phyloP scores from a whole-genome alignment of 768 basidiomycete species.

The Hydnomerulius pinastri region DNA sequence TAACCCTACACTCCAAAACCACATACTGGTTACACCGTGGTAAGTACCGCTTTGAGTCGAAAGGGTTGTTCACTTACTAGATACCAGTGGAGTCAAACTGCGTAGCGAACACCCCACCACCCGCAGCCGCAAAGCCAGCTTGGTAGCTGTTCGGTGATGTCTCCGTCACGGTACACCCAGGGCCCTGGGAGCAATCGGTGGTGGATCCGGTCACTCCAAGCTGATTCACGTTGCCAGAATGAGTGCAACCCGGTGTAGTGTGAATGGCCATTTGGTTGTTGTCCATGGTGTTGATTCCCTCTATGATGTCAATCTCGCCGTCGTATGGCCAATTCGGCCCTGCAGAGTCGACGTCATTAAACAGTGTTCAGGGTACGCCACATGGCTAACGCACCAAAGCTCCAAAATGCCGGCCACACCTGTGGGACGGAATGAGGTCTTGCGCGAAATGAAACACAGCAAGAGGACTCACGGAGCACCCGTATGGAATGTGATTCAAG shows the following conservation, averaged over 20 bases:
- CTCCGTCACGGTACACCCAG: conserved; percentile 34
- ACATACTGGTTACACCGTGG: conserved; percentile 35
- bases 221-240: conserved; percentile 30
- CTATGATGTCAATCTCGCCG: conserved; percentile 63
- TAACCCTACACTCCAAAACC: conserved; percentile 49
- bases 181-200: conserved; percentile 22
- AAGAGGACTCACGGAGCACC: conserved; percentile 49
- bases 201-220: conserved; percentile 29
- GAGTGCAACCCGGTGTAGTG: conserved; percentile 42
- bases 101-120: conserved; percentile 70
- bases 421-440: conserved; percentile 2
- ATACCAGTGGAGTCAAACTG: conserved; percentile 65
- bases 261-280: conserved; percentile 63
- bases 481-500: conserved; percentile 51
- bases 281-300: conserved; percentile 54
- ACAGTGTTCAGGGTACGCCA: neutral
- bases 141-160: conserved; percentile 31
- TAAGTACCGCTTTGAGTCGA: conserved; percentile 1
- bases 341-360: conserved; percentile 5
- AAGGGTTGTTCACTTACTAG: conserved; percentile 34
- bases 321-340: conserved; percentile 42
- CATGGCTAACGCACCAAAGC: conserved; percentile 20
- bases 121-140: conserved; percentile 27
- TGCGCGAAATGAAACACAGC: conserved; percentile 2
- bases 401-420: conserved; percentile 37